Conservation (phyloP, 345 rosid species). For the Linum trigynum region DNA sequence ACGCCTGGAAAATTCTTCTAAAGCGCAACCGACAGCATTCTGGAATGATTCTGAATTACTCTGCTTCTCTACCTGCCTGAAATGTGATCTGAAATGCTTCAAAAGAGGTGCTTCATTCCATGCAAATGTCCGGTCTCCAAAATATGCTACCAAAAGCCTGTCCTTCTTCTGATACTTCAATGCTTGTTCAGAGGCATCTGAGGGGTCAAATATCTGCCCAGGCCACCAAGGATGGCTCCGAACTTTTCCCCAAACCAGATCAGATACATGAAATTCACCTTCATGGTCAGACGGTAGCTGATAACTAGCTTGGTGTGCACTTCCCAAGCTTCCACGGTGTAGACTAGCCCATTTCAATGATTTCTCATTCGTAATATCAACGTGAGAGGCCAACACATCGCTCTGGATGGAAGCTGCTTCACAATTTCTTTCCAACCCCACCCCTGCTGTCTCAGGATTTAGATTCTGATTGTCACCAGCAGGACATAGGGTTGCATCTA, state of each 20-base stretch:
- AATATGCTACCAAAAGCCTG: conserved; percentile 58
- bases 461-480: conserved; percentile 8
- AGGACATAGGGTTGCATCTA: conserved; percentile 6
- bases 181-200: conserved; percentile 62
- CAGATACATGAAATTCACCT: conserved; percentile 40
- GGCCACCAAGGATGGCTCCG: conserved; percentile 90
- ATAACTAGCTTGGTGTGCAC: conserved; percentile 31
- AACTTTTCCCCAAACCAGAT: conserved; percentile 72
- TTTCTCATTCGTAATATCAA: conserved; percentile 22
- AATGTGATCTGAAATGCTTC: conserved; percentile 49
- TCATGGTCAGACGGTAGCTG: conserved; percentile 33
- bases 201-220: conserved; percentile 62
- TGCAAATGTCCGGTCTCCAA: conserved; percentile 71
- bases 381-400: not conserved
- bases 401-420: not conserved
- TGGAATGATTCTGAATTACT: conserved; percentile 45
- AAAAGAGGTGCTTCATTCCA: conserved; percentile 57
- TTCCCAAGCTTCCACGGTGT: conserved; percentile 19
- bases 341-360: conserved; percentile 10
- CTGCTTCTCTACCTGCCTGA: conserved; percentile 47
- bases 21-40: conserved; percentile 53
- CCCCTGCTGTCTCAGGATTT: conserved; percentile 5
- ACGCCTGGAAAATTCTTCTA: conserved; percentile 56
- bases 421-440: not conserved
- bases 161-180: conserved; percentile 49